Evolutionary conservation across 1,284 basidiomycete genomes (phyloP), one percentile per base, ranked within the genome.

Genomic region (Ustanciosporium gigantosporum): DNA sequence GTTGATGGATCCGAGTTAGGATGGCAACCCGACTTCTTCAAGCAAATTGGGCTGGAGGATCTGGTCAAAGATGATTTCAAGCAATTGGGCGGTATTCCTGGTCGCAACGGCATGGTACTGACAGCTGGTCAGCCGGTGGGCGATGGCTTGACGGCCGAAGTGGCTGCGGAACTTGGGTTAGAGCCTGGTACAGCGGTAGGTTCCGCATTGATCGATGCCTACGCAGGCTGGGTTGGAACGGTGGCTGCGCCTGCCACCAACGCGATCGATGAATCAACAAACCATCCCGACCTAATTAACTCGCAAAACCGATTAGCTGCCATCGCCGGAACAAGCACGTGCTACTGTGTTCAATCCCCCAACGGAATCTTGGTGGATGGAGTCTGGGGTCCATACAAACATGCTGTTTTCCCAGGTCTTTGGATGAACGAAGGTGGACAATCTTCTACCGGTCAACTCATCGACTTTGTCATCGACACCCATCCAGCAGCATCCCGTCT

Each of bases 371-470:
- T 92, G 60, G 94, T 96, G 3, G 84, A 87, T 24, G 93, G 94
- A 6, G 88, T 94, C 34, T 98, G 94, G 94, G 94, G 94, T 0
- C 95, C 94, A 0, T 98, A 97, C 80, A 89, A 87, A 80, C 79
- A 91, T 71, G 85, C 88, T 15, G 84, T 94, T 21, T 95, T 97
- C 81, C 88, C 88, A 22, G 91, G 69, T 56, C 67, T 76, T 25
- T 81, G 94, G 95, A 96, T 97, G 91, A 98, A 95, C 74, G 94
- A 98, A 80, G 94, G 94, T 31, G 94, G 94, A 0, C 94, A 98
- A 79, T 95, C 91, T 16, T 94, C 92, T 0, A 98, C 94, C 0
- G 95, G 94, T n/a, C 93, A 95, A 87, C 83, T 96, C 20, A 92
- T 96, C 62, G 91, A 98, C 74, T 96, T 95, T 76, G 87, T 95